Base-by-base conservation (phyloP, 768 basidiomycete genomes). In the Rhizopogon roseolus region DNA sequence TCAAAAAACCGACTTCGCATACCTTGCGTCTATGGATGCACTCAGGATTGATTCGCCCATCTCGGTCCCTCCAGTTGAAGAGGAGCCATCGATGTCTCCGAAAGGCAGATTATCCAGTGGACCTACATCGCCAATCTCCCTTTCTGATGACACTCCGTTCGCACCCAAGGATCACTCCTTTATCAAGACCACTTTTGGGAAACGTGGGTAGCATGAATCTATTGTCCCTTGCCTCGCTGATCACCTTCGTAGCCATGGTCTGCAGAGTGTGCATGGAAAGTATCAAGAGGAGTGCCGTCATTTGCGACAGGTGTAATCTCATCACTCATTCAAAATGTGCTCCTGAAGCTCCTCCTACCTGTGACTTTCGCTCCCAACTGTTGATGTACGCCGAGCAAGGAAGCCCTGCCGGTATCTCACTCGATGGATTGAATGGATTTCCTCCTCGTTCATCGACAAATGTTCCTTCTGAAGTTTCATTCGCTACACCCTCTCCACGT, bases 111-210 rank as follows among this genome's bases (percentile, higher is more conserved):
- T 72, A 22, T 75, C 78, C 19, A 64, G 73, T 50, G 70, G 67
- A 43, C 73, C 65, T 16, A 17, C 54, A 27, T 55, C 71, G 46
- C 66, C 69, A 8, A 32, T 54, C 45, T 29, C 57, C 49, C 50
- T 70, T 38, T 43, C 62, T 41, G 60, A 66, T 72, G 40, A 71
- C 62, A 44, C 73, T 11, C 54, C 63, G 29, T 80, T 87, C 57
- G 80, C 82, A 4, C 80, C 85, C 17, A 80, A 82, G 44, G 80
- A 86, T 37, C 95, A 97, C 63, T 79, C 81, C 11, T 94, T 96
- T 66, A 88, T 96, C 29, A 94, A 91, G 74, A 95, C 93, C 4
- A 88, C 88, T 8, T 97, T 98, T 69, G 85, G 86, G 63, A 94
- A 94, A 76, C 83, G 94, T 97, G 66, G 67, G 90, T 75, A 41